Evolutionary conservation across 208 protist species (phyloP).

Genomic region (Crithidia fasciculata): DNA sequence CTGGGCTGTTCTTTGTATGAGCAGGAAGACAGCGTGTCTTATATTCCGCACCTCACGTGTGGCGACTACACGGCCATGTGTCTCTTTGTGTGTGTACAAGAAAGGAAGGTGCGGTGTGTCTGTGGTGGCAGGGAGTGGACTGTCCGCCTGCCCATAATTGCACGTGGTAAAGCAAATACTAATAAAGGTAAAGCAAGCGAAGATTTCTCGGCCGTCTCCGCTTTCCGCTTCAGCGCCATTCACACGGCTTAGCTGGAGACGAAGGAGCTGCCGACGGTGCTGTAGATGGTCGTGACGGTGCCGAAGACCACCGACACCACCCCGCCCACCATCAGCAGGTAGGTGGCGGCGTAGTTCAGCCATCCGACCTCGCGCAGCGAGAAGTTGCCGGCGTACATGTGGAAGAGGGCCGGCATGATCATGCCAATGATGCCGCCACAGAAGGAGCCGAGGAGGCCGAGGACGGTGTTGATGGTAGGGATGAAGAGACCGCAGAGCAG

Average conservation of each 20-base stretch:
- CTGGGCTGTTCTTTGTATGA: too few relatives aligned
- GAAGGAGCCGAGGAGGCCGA: slow-evolving; percentile 72
- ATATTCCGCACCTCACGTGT: too few relatives aligned
- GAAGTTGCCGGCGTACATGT: slow-evolving; percentile 66
- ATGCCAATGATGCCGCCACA: slow-evolving; percentile 69
- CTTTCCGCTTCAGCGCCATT: too few relatives aligned
- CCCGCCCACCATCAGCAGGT: slow-evolving; percentile 53
- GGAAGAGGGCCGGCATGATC: slow-evolving; percentile 76
- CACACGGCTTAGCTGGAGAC: slow-evolving; percentile 6
- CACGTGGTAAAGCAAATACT: background rate
- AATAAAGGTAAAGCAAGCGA: background rate
- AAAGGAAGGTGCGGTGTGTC: background rate
- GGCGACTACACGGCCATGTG: too few relatives aligned
- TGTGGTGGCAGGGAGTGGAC: background rate
- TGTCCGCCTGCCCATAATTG: background rate
- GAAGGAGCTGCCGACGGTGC: slow-evolving; percentile 44
- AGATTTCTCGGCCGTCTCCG: background rate
- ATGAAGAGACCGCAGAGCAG: slow-evolving; percentile 73
- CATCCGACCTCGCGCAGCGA: slow-evolving; percentile 38
- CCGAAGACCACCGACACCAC: slow-evolving; percentile 48
- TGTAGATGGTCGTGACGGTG: slow-evolving; percentile 50
- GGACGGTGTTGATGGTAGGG: slow-evolving; percentile 74
- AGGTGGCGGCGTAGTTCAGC: slow-evolving; percentile 50
- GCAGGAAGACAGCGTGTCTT: too few relatives aligned
- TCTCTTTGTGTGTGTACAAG: too few relatives aligned